These are phyloP conservation scores for Boletellus emodensis DNA, from an alignment of 768 basidiomycete species.

Conservation along the genomic window DNA sequence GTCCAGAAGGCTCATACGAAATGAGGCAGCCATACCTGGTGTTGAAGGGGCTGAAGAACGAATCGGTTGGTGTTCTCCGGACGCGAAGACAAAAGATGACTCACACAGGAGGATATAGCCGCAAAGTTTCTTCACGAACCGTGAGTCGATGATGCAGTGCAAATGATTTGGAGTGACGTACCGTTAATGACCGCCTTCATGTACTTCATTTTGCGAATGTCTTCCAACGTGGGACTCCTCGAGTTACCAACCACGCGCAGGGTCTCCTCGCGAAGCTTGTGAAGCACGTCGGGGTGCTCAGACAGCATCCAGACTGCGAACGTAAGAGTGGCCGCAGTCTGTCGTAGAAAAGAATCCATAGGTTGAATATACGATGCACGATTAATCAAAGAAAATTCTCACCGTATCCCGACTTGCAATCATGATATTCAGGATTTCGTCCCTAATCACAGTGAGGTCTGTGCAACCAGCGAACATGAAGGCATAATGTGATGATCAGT, in stretches of 20 bases:
- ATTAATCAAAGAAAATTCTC: not conserved
- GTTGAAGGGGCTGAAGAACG: constrained; percentile 23
- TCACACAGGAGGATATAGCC: constrained; percentile 31
- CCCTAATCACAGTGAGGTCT: constrained; percentile 32
- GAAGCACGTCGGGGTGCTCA: constrained; percentile 26
- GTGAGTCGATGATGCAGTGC: not conserved
- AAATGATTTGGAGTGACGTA: constrained; percentile 4
- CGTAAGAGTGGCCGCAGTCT: constrained; percentile 32
- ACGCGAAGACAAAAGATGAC: not conserved
- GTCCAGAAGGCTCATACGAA: not conserved
- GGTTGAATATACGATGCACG: not conserved
- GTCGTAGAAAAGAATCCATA: not conserved
- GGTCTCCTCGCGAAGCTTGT: constrained; percentile 31
- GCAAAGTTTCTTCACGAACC: constrained; percentile 26
- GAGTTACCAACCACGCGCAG: constrained; percentile 24
- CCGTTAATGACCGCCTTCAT: constrained; percentile 37
- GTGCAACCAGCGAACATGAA: not conserved
- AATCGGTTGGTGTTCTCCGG: not conserved
- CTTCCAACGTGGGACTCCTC: constrained; percentile 28
- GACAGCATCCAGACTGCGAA: constrained; percentile 45
- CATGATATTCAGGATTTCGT: constrained; percentile 37
- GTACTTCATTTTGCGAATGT: constrained; percentile 38
- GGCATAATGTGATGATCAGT: not conserved
- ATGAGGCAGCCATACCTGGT: constrained; percentile 7
- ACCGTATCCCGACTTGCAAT: constrained; percentile 37